These are phyloP conservation scores for Berberis vulgaris DNA, from an alignment of 164 flowering plant genomes.

Conservation along the genomic window DNA sequence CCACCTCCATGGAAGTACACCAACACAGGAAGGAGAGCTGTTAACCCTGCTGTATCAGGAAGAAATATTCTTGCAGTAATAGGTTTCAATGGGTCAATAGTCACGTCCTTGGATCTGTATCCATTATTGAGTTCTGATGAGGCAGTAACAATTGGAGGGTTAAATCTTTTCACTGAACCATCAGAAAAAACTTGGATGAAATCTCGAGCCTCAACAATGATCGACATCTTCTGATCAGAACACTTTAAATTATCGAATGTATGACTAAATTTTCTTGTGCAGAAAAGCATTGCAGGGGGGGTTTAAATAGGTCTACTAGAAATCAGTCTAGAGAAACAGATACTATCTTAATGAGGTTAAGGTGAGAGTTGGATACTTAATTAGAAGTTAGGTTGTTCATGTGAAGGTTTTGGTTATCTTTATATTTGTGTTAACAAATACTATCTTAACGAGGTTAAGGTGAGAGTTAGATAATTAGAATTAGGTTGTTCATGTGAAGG, in stretches of 20 bases:
- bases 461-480: no score
- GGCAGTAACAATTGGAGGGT: constrained; percentile 31
- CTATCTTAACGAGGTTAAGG: not conserved
- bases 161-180: constrained; percentile 53
- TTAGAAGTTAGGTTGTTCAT: not conserved
- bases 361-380: not conserved
- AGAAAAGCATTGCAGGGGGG: not conserved
- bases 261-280: not conserved
- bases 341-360: not conserved
- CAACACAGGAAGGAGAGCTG: constrained; percentile 24
- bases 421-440: not conserved
- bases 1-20: constrained; percentile 90
- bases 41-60: constrained; percentile 21
- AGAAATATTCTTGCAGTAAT: constrained; percentile 59
- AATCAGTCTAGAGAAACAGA: not conserved
- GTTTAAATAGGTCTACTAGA: not conserved
- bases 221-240: constrained; percentile 28
- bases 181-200: constrained; percentile 63
- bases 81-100: constrained; percentile 37
- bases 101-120: constrained; percentile 60
- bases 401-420: not conserved
- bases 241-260: not conserved
- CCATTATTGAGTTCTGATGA: constrained; percentile 25
- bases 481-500: not conserved
- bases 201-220: constrained; percentile 47